phyloP scores from a whole-genome alignment of 83 land plant species.

The Thuja plicata region DNA sequence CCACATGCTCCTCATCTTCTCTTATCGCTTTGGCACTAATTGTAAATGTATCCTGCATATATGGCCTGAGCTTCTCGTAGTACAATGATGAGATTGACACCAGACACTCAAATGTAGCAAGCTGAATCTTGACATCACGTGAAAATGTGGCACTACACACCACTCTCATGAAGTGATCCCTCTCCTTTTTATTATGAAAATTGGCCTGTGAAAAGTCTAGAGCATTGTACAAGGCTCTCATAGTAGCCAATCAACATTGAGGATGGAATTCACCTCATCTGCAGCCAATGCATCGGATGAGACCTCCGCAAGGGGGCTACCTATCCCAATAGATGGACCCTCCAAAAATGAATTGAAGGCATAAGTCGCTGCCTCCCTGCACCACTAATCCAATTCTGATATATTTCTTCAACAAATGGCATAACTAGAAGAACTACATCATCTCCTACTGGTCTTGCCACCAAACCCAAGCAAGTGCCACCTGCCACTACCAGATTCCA shows the following conservation, averaged over 20 bases:
- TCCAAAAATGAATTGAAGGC: constrained; percentile 80
- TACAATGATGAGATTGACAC: too few relatives aligned
- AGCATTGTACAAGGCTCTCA: constrained; percentile 71
- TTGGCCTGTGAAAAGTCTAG: constrained; percentile 81
- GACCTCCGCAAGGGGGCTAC: neutral
- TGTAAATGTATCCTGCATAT: too few relatives aligned
- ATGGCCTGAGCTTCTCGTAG: too few relatives aligned
- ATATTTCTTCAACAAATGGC: constrained; percentile 76
- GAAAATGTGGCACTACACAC: neutral
- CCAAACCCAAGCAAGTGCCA: constrained; percentile 83
- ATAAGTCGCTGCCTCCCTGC: constrained; percentile 81
- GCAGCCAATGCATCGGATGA: constrained; percentile 71
- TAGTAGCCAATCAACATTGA: constrained; percentile 81
- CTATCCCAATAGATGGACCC: too few relatives aligned
- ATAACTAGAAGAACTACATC: constrained; percentile 79
- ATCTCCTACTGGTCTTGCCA: constrained; percentile 83
- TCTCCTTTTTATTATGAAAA: constrained; percentile 80
- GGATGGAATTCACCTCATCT: constrained; percentile 81
- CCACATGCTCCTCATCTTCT: too few relatives aligned
- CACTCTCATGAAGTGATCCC: too few relatives aligned
- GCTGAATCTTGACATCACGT: too few relatives aligned
- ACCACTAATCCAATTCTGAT: constrained; percentile 71
- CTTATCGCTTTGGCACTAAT: too few relatives aligned
- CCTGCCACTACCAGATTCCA: constrained; percentile 91
- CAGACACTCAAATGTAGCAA: too few relatives aligned